Evolutionary conservation across 78 protist genomes (phyloP).

Genomic region (Parvularia atlantis): DNA sequence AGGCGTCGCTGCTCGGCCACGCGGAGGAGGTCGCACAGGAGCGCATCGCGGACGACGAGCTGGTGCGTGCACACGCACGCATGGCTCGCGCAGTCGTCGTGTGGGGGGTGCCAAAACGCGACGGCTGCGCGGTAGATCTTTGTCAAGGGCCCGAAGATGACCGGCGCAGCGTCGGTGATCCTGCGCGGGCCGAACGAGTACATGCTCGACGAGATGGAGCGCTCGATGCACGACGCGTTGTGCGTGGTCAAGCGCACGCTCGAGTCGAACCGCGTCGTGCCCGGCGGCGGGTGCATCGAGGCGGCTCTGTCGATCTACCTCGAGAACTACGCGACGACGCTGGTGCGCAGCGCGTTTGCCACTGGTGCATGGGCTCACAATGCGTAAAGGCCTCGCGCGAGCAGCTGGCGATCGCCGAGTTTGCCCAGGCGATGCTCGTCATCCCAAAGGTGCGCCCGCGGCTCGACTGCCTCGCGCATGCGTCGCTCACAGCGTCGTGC

Average conservation of each 20-base stretch:
- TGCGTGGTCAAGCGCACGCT: constrained; percentile 90
- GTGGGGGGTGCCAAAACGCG: neutral
- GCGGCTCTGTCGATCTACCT: constrained; percentile 91
- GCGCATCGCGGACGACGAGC: constrained; percentile 85
- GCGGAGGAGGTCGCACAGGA: constrained; percentile 70
- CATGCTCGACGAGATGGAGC: constrained; percentile 86
- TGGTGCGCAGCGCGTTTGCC: constrained; percentile 36
- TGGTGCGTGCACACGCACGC: constrained; percentile 48
- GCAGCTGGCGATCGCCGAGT: constrained; percentile 94
- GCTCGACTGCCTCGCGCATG: no score
- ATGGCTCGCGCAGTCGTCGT: neutral
- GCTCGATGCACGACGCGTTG: constrained; percentile 95
- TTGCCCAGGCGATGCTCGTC: constrained; percentile 93
- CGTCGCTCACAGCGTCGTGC: no score
- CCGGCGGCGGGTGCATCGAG: constrained; percentile 97
- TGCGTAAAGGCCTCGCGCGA: constrained; percentile 77
- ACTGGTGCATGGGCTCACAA: neutral
- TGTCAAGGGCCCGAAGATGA: constrained; percentile 25
- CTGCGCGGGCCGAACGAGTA: constrained; percentile 90
- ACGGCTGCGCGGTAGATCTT: no score
- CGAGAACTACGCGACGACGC: constrained; percentile 82
- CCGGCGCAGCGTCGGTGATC: constrained; percentile 73
- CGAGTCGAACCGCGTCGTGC: constrained; percentile 77
- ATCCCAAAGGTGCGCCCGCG: constrained; percentile 97
- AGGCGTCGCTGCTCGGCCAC: constrained; percentile 62